Conservation (phyloP, 2,329 filamentous ascomycete genomes). For the Aphanocladium album region DNA sequence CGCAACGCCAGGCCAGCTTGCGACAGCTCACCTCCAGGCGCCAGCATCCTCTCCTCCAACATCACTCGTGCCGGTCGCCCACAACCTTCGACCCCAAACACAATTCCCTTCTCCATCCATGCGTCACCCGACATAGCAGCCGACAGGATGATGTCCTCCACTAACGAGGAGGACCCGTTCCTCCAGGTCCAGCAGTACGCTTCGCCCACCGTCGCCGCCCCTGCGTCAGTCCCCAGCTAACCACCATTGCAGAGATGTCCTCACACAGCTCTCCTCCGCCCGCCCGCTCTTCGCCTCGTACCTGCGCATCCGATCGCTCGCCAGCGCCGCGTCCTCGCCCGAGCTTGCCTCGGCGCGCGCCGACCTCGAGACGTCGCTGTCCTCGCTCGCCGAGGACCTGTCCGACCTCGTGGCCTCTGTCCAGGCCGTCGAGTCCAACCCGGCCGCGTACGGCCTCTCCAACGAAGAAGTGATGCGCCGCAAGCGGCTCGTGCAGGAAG, state of each 20-base stretch:
- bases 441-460: conserved; percentile 80
- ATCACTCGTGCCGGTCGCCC: not conserved
- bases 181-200: conserved; percentile 66
- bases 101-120: conserved; percentile 13
- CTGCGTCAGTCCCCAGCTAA: conserved; percentile 5
- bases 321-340: conserved; percentile 65
- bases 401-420: conserved; percentile 85
- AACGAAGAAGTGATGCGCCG: conserved; percentile 76
- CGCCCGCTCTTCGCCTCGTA: conserved; percentile 91
- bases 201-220: not conserved
- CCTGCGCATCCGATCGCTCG: conserved; percentile 86
- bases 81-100: not conserved
- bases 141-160: conserved; percentile 60
- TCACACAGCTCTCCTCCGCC: conserved; percentile 72
- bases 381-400: conserved; percentile 74
- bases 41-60: conserved; percentile 15
- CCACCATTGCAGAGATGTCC: conserved; percentile 65
- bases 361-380: conserved; percentile 62
- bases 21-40: conserved; percentile 15
- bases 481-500: conserved; percentile 77
- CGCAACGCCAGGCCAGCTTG: conserved; percentile 17
- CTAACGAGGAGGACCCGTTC: conserved; percentile 64
- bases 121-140: conserved; percentile 15
- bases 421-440: conserved; percentile 79
- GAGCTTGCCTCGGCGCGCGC: conserved; percentile 76